Evolutionary conservation across 805 yeast species (phyloP), one percentile per base, ranked within the genome.

Genomic region (Hanseniaspora lindneri): DNA sequence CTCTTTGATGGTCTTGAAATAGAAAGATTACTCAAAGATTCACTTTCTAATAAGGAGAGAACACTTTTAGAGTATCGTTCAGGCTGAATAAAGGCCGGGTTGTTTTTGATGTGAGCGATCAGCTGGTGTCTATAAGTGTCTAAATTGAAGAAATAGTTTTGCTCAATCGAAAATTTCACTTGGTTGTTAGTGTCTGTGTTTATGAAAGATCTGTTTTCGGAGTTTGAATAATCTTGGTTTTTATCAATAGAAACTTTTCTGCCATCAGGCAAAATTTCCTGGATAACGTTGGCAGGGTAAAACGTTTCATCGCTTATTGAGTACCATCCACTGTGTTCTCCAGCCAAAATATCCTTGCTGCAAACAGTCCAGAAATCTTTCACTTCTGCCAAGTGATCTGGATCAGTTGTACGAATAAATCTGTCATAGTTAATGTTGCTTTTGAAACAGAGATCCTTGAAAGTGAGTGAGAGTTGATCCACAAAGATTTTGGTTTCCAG

Each of bases 291-390:
- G 53, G 80, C 94, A 0, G 97, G 83, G 57, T 85, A 89, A 58
- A 92, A 92, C 1, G 96, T 82, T 64, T 92, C 98, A 60, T 92
- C 98, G 42, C 94, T 81, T 6, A 89, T 69, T 6, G 94, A 84
- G 60, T 92, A 92, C 97, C 97, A 92, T 1, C 98, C 98, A 42
- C 75, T 64, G 61, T 92, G 98, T 27, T 73, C 67, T 7, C 95
- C 96, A 59, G 80, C 75, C 60, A 86, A 86, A 1, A 92, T 83
- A 54, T 66, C 75, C 0, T 72, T 65, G 39, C 62, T 51, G 53
- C 92, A 74, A 1, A 66, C 53, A 1, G 69, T 62, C 97, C 98
- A 92, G 53, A 92, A 72, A 27, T 68, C 62, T 29, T 68, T 66
- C 1, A 86, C 95, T 3, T 84, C 76, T 1, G 54, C 64, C 1